These are phyloP conservation scores for Globisporangium alternatum DNA, from an alignment of 352 stramenopile genomes.

Conservation along the genomic window DNA sequence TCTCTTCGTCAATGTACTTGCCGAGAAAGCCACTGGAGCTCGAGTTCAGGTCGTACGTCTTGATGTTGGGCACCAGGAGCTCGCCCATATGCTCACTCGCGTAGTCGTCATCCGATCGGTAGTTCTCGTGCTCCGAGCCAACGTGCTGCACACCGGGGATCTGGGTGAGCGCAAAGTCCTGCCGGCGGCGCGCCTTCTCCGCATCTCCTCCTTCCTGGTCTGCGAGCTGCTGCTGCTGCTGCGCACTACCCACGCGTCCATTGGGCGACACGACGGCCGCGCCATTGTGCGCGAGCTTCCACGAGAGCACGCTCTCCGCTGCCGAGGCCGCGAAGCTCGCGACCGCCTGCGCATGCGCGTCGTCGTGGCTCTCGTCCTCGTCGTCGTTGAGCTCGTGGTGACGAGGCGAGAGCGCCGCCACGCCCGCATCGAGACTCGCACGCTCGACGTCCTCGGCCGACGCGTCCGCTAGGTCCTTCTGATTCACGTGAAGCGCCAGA, in stretches of 20 bases:
- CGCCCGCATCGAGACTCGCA: constrained; percentile 7
- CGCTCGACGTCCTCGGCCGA: constrained; percentile 7
- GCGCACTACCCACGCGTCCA: not conserved
- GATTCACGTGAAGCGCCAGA: constrained; percentile 2
- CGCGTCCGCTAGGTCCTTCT: constrained; percentile 11
- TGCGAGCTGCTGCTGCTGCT: not conserved
- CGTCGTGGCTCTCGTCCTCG: constrained; percentile 16
- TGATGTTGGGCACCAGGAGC: constrained; percentile 34
- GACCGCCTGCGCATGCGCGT: not conserved
- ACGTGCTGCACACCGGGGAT: constrained; percentile 9
- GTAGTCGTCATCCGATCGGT: constrained; percentile 21
- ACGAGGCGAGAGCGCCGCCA: constrained; percentile 2
- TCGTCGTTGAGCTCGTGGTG: constrained; percentile 27
- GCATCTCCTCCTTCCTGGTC: not conserved
- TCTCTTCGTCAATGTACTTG: constrained; percentile 37
- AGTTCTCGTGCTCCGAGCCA: constrained; percentile 11
- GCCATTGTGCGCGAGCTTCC: constrained; percentile 10
- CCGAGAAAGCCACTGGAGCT: constrained; percentile 26
- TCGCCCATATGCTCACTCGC: constrained; percentile 13
- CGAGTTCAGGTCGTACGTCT: constrained; percentile 35
- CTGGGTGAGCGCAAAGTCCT: constrained; percentile 9
- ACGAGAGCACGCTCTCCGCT: constrained; percentile 4
- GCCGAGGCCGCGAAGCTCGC: constrained; percentile 11
- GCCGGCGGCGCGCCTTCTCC: too few species aligned
- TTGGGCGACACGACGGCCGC: constrained; percentile 3